These are phyloP conservation scores for Gnaphalium uliginosum DNA, from an alignment of 129 eudicot genomes.

Conservation along the genomic window DNA sequence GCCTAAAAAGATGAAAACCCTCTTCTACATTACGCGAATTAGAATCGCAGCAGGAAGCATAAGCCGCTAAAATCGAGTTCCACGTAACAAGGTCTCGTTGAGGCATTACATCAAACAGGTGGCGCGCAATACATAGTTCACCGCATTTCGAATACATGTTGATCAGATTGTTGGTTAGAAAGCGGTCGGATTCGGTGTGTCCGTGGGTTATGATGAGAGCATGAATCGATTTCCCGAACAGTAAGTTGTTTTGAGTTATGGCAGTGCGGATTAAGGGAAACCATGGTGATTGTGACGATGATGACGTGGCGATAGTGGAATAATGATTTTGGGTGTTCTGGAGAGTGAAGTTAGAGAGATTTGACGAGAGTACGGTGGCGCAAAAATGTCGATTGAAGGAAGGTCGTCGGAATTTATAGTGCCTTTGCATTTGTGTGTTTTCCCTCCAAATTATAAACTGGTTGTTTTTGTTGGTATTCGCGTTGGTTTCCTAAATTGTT, in stretches of 20 bases:
- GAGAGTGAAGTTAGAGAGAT: neutral
- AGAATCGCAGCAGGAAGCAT: constrained; percentile 1
- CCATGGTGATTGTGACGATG: constrained; percentile 42
- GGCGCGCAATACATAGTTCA: constrained; percentile 33
- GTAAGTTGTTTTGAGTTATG: constrained; percentile 34
- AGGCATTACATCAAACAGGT: constrained; percentile 43
- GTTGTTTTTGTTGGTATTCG: neutral
- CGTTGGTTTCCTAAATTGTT: neutral
- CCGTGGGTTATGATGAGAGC: constrained; percentile 37
- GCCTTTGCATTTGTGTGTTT: constrained; percentile 24
- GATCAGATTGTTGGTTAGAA: constrained; percentile 42
- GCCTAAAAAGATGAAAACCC: constrained; percentile 6
- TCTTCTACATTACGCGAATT: neutral
- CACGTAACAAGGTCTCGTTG: constrained; percentile 46
- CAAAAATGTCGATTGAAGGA: neutral
- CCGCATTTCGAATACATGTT: constrained; percentile 42
- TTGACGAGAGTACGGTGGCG: neutral
- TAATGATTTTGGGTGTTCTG: neutral
- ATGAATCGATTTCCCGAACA: constrained; percentile 34
- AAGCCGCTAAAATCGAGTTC: constrained; percentile 42
- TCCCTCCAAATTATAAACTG: constrained; percentile 1
- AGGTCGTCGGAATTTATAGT: constrained; percentile 22
- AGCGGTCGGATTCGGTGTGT: constrained; percentile 24
- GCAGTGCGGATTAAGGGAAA: constrained; percentile 43
- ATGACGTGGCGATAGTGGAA: constrained; percentile 11